Evolutionary conservation across 345 rosid species (phyloP).

Genomic region (Populus ilicifolia): DNA sequence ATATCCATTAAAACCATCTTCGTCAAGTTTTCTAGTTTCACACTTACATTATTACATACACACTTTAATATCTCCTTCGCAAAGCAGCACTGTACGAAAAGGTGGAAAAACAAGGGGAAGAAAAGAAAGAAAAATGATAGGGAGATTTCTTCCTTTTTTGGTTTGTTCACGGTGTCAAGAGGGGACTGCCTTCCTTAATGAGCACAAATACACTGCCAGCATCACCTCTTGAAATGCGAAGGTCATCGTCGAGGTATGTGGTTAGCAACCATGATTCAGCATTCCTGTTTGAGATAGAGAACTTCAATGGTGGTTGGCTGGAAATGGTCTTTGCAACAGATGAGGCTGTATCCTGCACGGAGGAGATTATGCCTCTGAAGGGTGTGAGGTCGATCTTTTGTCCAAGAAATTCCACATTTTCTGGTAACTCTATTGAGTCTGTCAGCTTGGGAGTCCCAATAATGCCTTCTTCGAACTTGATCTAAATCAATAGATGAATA

Average conservation of each 20-base stretch:
- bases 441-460: slow-evolving; percentile 93
- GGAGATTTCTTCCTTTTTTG: background rate
- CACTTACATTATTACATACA: too few relatives aligned
- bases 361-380: slow-evolving; percentile 60
- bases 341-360: slow-evolving; percentile 82
- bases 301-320: slow-evolving; percentile 81
- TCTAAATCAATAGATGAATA: slow-evolving; percentile 31
- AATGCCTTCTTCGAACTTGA: slow-evolving; percentile 83
- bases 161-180: slow-evolving; percentile 39
- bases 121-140: background rate
- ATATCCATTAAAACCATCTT: too few relatives aligned
- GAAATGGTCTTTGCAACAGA: slow-evolving; percentile 81
- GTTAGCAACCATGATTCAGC: slow-evolving; percentile 87
- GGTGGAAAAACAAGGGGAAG: too few relatives aligned
- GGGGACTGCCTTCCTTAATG: slow-evolving; percentile 77
- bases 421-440: slow-evolving; percentile 77
- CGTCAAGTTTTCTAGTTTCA: too few relatives aligned
- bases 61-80: too few relatives aligned
- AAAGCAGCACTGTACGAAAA: too few relatives aligned
- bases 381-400: slow-evolving; percentile 75
- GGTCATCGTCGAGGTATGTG: slow-evolving; percentile 78
- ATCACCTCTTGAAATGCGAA: slow-evolving; percentile 86
- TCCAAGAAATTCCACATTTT: slow-evolving; percentile 74
- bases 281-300: slow-evolving; percentile 54
- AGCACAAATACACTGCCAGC: slow-evolving; percentile 82